A percentile compares a stretch with the other conserved stretches of the same genome.
phyloP scores from a whole-genome alignment of 495 filamentous ascomycete species.

The Clavariopsis aquatica region DNA sequence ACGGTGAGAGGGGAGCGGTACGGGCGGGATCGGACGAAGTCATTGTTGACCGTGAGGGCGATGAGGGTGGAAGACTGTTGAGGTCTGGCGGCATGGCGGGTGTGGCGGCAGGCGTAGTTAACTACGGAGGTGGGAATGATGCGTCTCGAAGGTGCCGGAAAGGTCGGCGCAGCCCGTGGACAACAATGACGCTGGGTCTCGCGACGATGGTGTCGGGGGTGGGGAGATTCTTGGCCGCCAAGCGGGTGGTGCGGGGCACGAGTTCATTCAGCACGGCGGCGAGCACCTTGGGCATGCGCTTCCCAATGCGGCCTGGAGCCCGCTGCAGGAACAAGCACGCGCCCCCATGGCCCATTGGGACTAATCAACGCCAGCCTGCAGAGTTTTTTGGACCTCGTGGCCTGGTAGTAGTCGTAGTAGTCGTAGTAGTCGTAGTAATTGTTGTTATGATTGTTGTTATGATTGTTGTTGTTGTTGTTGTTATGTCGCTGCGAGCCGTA shows the following conservation, averaged over 20 bases:
- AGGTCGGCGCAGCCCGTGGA: not conserved
- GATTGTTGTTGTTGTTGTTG: no score
- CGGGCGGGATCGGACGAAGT: slow-evolving; percentile 32
- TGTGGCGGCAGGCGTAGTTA: not conserved
- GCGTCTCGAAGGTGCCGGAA: not conserved
- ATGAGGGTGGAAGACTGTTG: slow-evolving; percentile 68
- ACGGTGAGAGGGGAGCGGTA: slow-evolving; percentile 15
- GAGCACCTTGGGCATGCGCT: not conserved
- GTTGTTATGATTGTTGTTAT: no score
- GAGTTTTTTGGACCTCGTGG: no score
- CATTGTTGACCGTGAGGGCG: slow-evolving; percentile 45
- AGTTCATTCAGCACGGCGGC: no score
- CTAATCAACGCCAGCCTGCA: no score
- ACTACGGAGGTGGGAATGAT: not conserved
- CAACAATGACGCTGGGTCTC: not conserved
- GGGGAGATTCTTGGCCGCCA: not conserved
- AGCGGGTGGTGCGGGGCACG: no score
- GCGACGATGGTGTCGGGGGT: not conserved
- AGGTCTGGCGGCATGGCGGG: slow-evolving; percentile 63
- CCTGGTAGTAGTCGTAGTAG: no score
- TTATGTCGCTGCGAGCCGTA: no score
- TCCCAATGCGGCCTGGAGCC: no score
- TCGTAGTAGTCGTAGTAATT: no score
- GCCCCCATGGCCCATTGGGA: no score
- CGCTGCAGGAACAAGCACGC: not conserved